phyloP scores from a whole-genome alignment of 1,284 basidiomycete species.

The Sparassis latifolia region DNA sequence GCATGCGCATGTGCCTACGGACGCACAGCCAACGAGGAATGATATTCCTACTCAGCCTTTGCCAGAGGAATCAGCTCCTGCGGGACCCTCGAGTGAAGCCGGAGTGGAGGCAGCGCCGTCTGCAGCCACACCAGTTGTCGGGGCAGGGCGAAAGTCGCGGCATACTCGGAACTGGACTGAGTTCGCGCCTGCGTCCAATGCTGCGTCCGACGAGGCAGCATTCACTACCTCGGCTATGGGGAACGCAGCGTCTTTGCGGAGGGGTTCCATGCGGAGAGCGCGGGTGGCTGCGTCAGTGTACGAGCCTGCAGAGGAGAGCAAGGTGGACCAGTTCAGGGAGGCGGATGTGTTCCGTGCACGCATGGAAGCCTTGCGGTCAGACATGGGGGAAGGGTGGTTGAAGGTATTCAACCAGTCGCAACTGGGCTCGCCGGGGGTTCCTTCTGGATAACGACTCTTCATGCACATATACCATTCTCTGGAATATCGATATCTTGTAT shows the following conservation, averaged over 20 bases:
- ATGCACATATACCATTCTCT: background rate
- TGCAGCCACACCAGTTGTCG: slow-evolving; percentile 8
- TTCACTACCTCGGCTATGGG: slow-evolving; percentile 1
- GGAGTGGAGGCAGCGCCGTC: slow-evolving; percentile 1
- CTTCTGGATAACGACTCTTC: slow-evolving; percentile 13
- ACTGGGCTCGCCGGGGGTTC: slow-evolving; percentile 23
- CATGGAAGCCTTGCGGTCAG: slow-evolving; percentile 76
- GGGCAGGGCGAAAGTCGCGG: slow-evolving; percentile 18
- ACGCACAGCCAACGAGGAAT: slow-evolving; percentile 4
- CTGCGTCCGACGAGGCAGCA: background rate
- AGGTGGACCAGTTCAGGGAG: slow-evolving; percentile 34
- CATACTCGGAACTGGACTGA: slow-evolving; percentile 45
- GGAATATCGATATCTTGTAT: background rate
- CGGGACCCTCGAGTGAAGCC: background rate
- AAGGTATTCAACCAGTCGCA: slow-evolving; percentile 73
- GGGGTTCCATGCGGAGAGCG: slow-evolving; percentile 35
- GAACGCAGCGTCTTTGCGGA: slow-evolving; percentile 12
- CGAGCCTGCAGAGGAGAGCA: slow-evolving; percentile 38
- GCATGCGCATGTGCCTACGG: slow-evolving; percentile 6
- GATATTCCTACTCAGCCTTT: slow-evolving; percentile 10
- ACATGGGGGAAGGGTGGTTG: slow-evolving; percentile 85
- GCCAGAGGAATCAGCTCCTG: background rate
- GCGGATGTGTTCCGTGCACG: slow-evolving; percentile 68
- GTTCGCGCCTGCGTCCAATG: slow-evolving; percentile 21
- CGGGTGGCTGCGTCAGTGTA: slow-evolving; percentile 55